Base-by-base conservation (phyloP, 345 rosid species). In the Mallotus nudiflorus region DNA sequence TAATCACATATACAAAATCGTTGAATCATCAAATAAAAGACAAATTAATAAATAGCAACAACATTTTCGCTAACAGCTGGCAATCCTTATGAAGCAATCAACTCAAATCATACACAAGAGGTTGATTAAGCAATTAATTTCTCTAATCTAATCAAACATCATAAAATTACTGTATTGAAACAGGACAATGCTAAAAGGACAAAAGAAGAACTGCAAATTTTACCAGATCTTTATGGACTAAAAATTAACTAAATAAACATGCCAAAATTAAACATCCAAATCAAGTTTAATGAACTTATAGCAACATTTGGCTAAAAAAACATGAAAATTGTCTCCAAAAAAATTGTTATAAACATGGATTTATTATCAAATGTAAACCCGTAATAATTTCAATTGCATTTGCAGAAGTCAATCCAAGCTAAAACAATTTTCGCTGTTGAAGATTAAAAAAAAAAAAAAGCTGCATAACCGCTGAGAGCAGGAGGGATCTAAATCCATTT, bases 31-130 rank as follows among this genome's bases (percentile, higher is more conserved):
- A 27, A 67, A 31, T 16, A 24, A 46, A 46, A 45, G 24, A 49
- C 15, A 48, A 10, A 25, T 49, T 33, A 50, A 67, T 13, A 53
- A 58, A 65, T 12, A 35, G 33, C 5, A 49, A 22, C 6, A 37
- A 22, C 6, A 37, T 9, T 67, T 67, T 67, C 61, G 58, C 39
- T 19, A 66, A 69, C 46, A 68, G 49, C 73, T 59, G 63, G 48
- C 62, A 65, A 40, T 33, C 53, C 60, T 66, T 65, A 61, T 33
- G 20, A 64, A 67, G 69, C 66, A 74, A 67, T 63, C 73, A n/a
- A 63, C 20, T 24, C 49, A 46, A 55, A 31, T 22, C 29, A 13
- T 2, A 27, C 18, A 39, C 22, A 33, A 67, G 37, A 1, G 46
- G 51, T 55, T 57, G 56, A 64, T 54, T 72, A 54, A 29, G 18